Conservation (phyloP, 148 eudicot species). For the Rhododendron molle region DNA sequence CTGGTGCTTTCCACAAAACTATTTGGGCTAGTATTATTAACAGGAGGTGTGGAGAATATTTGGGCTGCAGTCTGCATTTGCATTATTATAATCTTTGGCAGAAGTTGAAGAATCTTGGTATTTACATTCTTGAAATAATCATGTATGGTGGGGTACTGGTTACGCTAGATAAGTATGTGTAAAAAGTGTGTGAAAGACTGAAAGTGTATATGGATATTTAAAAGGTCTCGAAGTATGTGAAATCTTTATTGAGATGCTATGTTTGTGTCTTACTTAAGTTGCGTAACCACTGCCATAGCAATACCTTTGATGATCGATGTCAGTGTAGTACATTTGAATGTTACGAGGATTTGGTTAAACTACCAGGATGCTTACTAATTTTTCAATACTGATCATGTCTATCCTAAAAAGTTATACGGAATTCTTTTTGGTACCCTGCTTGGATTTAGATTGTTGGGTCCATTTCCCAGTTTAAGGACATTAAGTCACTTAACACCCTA, state of each 20-base stretch:
- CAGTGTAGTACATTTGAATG: neutral
- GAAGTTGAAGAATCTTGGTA: neutral
- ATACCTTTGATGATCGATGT: neutral
- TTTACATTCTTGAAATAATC: neutral
- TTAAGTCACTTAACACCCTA: neutral
- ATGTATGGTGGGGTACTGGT: neutral
- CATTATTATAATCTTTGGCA: neutral
- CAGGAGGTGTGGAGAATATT: neutral
- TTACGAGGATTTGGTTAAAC: neutral
- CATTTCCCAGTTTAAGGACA: slow-evolving; percentile 2
- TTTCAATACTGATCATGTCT: neutral
- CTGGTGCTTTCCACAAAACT: neutral
- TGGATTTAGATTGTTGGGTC: neutral
- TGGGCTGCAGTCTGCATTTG: neutral
- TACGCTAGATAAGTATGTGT: neutral
- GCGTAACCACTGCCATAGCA: neutral
- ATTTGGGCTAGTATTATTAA: neutral
- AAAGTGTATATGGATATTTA: neutral
- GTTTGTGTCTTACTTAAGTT: neutral
- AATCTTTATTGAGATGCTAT: neutral
- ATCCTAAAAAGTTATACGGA: neutral
- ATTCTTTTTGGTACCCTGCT: neutral
- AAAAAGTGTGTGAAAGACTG: neutral
- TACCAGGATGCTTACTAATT: neutral
- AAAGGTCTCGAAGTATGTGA: neutral